phyloP scores from a whole-genome alignment of 2,329 filamentous ascomycete species.

The Sarocladium oryzae region DNA sequence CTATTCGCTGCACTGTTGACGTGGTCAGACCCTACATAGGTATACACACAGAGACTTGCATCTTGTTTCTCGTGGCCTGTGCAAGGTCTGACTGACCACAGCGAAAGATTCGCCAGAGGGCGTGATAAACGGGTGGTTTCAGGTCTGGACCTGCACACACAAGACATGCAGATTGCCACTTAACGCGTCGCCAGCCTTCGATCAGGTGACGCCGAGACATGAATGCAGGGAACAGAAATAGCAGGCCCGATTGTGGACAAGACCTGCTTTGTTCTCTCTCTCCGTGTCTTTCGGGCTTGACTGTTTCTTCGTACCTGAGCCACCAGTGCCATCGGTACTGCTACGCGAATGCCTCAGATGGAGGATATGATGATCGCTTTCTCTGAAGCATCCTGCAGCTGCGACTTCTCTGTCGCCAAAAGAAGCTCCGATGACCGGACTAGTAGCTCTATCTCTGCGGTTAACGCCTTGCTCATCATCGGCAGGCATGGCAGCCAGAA shows the following conservation, averaged over 20 bases:
- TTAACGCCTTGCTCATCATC: neutral
- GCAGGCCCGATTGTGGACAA: neutral
- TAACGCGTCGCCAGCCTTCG: neutral
- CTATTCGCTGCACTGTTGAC: neutral
- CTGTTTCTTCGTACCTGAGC: neutral
- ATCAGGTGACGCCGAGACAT: constrained; percentile 1
- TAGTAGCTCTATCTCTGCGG: constrained; percentile 52
- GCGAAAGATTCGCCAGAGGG: no score
- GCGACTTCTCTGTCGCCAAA: constrained; percentile 58
- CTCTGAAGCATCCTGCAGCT: constrained; percentile 54
- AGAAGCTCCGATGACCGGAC: constrained; percentile 59
- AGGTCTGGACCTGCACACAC: neutral
- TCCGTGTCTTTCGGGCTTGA: neutral
- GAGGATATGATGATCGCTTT: constrained; percentile 62
- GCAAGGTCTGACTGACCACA: neutral
- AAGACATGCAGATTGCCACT: constrained; percentile 7
- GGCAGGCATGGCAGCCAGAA: no score
- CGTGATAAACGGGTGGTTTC: neutral
- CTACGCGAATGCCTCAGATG: constrained; percentile 8
- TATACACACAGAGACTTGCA: no score
- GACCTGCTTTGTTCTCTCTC: neutral
- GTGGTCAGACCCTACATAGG: neutral
- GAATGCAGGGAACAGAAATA: neutral
- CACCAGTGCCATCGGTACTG: neutral
- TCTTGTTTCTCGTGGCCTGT: no score